These are phyloP conservation scores for Phallus indusiatus DNA, from an alignment of 768 basidiomycete species.

Conservation along the genomic window DNA sequence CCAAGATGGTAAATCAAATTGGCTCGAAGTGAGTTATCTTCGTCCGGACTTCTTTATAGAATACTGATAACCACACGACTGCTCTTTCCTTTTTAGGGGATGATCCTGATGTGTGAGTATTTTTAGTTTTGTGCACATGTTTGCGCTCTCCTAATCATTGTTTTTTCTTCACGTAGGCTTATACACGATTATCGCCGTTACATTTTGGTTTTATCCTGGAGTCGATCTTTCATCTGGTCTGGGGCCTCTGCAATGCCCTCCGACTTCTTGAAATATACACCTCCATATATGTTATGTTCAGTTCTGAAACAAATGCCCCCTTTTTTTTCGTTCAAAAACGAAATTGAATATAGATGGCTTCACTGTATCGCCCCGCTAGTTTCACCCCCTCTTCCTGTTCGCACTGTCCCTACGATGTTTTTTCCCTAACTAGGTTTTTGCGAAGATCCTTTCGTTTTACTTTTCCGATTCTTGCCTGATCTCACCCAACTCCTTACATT, in stretches of 20 bases:
- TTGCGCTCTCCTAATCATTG: not conserved
- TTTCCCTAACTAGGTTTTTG: too few species aligned
- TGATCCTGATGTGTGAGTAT: slow-evolving; percentile 61
- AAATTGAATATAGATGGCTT: too few species aligned
- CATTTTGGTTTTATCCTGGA: slow-evolving; percentile 56
- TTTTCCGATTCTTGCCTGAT: too few species aligned
- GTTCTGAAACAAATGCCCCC: too few species aligned
- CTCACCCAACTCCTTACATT: too few species aligned
- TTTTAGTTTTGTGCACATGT: slow-evolving; percentile 9
- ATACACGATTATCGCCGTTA: slow-evolving; percentile 62
- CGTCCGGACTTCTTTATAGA: not conserved
- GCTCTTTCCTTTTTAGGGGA: slow-evolving; percentile 27
- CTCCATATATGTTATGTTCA: too few species aligned
- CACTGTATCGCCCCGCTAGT: too few species aligned
- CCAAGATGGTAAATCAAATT: slow-evolving; percentile 75
- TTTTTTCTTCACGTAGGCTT: slow-evolving; percentile 32
- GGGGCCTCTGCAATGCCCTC: not conserved
- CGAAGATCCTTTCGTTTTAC: too few species aligned
- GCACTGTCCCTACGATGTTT: too few species aligned
- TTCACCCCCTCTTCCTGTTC: too few species aligned
- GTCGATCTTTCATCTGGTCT: not conserved
- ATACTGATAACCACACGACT: not conserved
- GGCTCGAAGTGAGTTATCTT: slow-evolving; percentile 43
- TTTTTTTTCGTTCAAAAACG: too few species aligned
- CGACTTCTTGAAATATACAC: not conserved